Base-by-base conservation (phyloP, 805 yeast species). In the Cyberlindnera subsufficiens region DNA sequence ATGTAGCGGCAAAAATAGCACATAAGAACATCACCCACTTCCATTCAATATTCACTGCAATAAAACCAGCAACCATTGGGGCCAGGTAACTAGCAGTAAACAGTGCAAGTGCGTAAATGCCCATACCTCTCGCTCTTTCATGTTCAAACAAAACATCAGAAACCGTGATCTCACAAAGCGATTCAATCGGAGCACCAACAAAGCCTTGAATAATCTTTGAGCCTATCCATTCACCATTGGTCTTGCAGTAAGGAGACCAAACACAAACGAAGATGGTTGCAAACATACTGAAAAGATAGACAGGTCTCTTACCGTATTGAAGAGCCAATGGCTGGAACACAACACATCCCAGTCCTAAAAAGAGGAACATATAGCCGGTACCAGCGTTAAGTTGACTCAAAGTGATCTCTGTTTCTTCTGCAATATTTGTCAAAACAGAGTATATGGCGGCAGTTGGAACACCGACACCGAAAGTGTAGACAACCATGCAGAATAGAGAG, bases 1-100 rank as follows among this genome's bases (percentile, higher is more conserved):
- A 70, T 42, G 52, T 72, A 30, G 64, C 75, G 18, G 65, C 67
- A 38, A 71, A 69, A 37, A 78, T 70, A 16, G 75, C 72, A 40
- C 72, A 64, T 63, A 75, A 65, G 46, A 52, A 63, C 58, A 77
- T 72, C 9, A 72, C 75, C 80, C 79, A 75, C 46, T 69, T 57
- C 71, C 79, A 79, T 6, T 76, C 74, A 20, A 67, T 61, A 25
- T 67, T 69, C 37, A 71, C 68, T 25, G 69, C 68, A 43, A 79
- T 74, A 50, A 75, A 74, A 11, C 82, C 82, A 14, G 82, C 80
- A 37, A 78, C 67, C 52, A 78, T 64, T 5, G 84, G 83, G 4
- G 82, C 83, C 44, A 77, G 59, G 51, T 65, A 79, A 35, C 78
- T 73, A 10, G 80, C 76, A 13, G 69, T 68, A 30, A 77, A 67